phyloP scores from a whole-genome alignment of 176 grass and related monocot species.

The Chrysopogon serrulatus region DNA sequence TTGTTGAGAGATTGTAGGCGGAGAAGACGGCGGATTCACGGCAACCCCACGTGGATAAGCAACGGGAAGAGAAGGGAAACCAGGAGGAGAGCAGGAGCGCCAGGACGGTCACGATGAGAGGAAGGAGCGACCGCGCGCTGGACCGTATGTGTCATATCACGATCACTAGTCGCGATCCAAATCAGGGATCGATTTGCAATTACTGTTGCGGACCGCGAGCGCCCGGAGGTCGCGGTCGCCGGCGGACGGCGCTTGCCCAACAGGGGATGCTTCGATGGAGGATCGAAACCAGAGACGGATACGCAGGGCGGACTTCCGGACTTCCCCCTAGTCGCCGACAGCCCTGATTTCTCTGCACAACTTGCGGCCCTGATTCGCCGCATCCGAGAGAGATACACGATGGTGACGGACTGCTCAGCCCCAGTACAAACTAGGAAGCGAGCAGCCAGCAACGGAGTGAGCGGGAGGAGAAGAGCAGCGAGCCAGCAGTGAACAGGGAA shows the following conservation, averaged over 20 bases:
- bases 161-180: not conserved
- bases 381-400: not conserved
- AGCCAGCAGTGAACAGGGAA: not conserved
- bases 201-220: not conserved
- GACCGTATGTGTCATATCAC: conserved; percentile 40
- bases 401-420: not conserved
- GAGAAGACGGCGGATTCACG: conserved; percentile 3
- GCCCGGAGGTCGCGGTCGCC: not conserved
- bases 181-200: not conserved
- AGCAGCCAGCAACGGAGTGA: not conserved
- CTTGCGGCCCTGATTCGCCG: not conserved
- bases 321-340: not conserved
- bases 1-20: not conserved
- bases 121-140: conserved; percentile 27
- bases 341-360: not conserved
- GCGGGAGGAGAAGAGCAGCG: not conserved
- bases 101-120: conserved; percentile 27
- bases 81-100: not conserved
- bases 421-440: not conserved
- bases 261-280: not conserved
- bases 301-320: too few species aligned
- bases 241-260: not conserved
- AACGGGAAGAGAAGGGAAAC: not conserved
- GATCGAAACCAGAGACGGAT: too few species aligned
- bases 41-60: not conserved